These are phyloP conservation scores for Picea sitchensis DNA, from an alignment of 75 land plant genomes.

Conservation along the genomic window DNA sequence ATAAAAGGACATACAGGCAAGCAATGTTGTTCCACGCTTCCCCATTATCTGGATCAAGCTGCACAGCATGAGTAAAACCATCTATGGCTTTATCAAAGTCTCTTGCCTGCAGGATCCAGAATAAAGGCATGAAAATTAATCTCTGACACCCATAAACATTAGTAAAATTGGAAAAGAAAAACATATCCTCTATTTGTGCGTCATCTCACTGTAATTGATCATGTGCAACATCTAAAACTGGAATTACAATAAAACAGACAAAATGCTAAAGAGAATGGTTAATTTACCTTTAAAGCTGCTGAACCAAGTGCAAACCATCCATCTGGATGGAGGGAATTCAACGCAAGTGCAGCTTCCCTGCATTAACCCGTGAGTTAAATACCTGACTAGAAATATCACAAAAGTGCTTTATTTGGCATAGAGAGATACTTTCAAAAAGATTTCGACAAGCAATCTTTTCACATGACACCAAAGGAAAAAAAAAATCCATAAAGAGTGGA, in stretches of 20 bases:
- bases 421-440: not conserved
- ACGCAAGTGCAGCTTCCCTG: constrained; percentile 90
- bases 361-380: not conserved
- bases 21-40: constrained; percentile 99
- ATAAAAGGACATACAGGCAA: constrained; percentile 46
- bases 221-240: not conserved
- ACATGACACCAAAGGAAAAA: not conserved
- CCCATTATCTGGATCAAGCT: constrained; percentile 96
- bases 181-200: not conserved
- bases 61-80: constrained; percentile 84
- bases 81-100: constrained; percentile 88
- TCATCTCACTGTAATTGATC: not conserved
- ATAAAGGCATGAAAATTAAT: constrained; percentile 1
- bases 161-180: not conserved
- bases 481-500: not conserved
- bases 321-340: constrained; percentile 93
- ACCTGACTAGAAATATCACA: not conserved
- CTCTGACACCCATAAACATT: not conserved
- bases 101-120: constrained; percentile 51
- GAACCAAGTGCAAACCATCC: constrained; percentile 99
- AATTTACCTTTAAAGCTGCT: constrained; percentile 79
- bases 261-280: not conserved
- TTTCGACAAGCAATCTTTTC: not conserved
- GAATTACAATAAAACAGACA: not conserved
- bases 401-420: not conserved